Conservation (phyloP, 108 stramenopile genomes). For the Mediolabrus comicus region DNA sequence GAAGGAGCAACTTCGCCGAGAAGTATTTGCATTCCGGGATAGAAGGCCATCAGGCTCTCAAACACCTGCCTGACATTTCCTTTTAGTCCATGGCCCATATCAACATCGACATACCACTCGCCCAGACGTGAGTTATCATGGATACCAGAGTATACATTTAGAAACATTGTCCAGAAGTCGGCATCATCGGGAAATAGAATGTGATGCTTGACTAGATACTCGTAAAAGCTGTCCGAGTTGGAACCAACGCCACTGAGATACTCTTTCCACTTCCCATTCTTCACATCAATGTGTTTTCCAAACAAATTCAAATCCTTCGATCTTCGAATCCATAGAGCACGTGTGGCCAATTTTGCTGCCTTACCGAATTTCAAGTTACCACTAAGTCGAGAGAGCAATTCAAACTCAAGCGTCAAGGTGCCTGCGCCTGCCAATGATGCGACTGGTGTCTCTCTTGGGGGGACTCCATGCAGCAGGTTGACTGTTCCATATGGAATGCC, state of each 20-base stretch:
- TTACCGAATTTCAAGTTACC: slow-evolving; percentile 74
- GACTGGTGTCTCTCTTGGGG: slow-evolving; percentile 78
- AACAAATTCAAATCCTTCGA: slow-evolving; percentile 61
- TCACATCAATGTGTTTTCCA: slow-evolving; percentile 91
- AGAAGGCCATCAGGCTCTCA: slow-evolving; percentile 94
- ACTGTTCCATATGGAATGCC: slow-evolving; percentile 96
- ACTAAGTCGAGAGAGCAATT: slow-evolving; percentile 76
- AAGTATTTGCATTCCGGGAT: slow-evolving; percentile 91
- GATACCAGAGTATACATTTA: slow-evolving; percentile 66
- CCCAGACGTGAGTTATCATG: slow-evolving; percentile 67
- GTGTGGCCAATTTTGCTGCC: slow-evolving; percentile 68
- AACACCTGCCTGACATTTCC: slow-evolving; percentile 54
- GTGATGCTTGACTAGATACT: slow-evolving; percentile 80
- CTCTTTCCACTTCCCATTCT: slow-evolving; percentile 88
- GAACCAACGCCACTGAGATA: slow-evolving; percentile 83
- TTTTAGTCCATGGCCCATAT: slow-evolving; percentile 61
- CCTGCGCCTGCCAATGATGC: slow-evolving; percentile 91
- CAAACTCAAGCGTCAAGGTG: slow-evolving; percentile 86
- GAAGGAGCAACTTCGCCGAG: slow-evolving; percentile 81
- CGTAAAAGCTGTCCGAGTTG: slow-evolving; percentile 95
- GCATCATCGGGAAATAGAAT: slow-evolving; percentile 81
- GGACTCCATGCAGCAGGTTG: slow-evolving; percentile 82
- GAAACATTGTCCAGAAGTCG: slow-evolving; percentile 85
- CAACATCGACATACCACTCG: slow-evolving; percentile 93
- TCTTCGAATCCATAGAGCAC: slow-evolving; percentile 73